Percentiles rank a stretch among this genome's conserved stretches.
Conservation (phyloP, 2,329 filamentous ascomycete species). For the Lecanicillium sp. region DNA sequence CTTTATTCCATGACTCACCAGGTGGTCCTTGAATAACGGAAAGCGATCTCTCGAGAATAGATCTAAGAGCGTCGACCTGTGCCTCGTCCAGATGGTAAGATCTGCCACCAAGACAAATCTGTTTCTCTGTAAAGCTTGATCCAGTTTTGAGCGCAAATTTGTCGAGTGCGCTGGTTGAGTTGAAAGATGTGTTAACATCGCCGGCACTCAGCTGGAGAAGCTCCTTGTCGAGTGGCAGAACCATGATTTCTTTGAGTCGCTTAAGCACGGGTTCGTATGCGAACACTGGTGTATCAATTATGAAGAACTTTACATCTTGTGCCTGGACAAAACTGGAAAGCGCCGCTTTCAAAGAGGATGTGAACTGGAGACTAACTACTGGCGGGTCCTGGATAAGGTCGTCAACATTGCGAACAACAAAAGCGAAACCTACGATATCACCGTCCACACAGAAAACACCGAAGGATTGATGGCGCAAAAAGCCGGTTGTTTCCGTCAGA, state of each 20-base stretch:
- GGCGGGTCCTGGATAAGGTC: slow-evolving; percentile 35
- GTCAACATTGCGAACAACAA: slow-evolving; percentile 42
- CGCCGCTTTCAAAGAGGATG: slow-evolving; percentile 36
- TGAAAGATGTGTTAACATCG: too few relatives aligned
- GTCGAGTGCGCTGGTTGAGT: too few relatives aligned
- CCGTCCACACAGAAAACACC: slow-evolving; percentile 47
- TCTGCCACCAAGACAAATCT: slow-evolving; percentile 1
- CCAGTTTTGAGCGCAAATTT: background rate
- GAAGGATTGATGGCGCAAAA: slow-evolving; percentile 52
- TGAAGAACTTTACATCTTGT: slow-evolving; percentile 35
- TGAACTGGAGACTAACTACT: slow-evolving; percentile 42
- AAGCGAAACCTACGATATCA: slow-evolving; percentile 51
- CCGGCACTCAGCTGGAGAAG: slow-evolving; percentile 30
- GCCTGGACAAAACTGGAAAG: slow-evolving; percentile 32
- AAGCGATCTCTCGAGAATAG: slow-evolving; percentile 42
- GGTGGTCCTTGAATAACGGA: slow-evolving; percentile 66
- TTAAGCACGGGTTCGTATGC: slow-evolving; percentile 59
- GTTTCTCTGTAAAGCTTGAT: background rate
- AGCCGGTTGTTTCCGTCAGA: slow-evolving; percentile 35
- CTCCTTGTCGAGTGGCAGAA: slow-evolving; percentile 47
- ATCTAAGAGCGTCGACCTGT: slow-evolving; percentile 41
- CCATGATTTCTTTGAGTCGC: slow-evolving; percentile 45
- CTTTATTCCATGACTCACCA: slow-evolving; percentile 32
- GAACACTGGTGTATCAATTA: slow-evolving; percentile 59
- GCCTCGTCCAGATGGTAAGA: slow-evolving; percentile 19